Conservation (phyloP, 2,329 filamentous ascomycete species). For the Colletotrichum sp. region DNA sequence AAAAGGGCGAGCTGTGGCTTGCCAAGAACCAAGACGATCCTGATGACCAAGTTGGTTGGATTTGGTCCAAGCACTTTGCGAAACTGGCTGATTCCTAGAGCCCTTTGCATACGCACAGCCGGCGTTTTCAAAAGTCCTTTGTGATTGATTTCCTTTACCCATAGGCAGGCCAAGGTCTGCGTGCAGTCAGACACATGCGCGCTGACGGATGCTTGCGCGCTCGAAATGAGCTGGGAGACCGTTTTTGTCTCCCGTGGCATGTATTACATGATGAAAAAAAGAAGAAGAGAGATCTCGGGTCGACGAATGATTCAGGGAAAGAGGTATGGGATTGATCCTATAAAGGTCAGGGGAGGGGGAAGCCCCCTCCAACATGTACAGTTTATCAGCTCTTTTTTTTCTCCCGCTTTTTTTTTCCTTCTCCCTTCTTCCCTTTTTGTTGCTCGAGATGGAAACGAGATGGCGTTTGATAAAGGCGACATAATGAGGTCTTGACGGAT, state of each 20-base stretch:
- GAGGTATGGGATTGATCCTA: neutral
- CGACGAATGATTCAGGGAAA: neutral
- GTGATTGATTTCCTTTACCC: neutral
- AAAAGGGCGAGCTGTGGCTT: slow-evolving; percentile 97
- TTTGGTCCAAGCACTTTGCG: slow-evolving; percentile 98
- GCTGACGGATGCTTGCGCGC: neutral
- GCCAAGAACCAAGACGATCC: slow-evolving; percentile 96
- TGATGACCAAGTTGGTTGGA: slow-evolving; percentile 84
- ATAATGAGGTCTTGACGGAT: slow-evolving; percentile 15
- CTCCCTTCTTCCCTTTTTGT: neutral
- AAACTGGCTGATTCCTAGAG: slow-evolving; percentile 58
- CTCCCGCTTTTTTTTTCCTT: neutral
- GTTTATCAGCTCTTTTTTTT: neutral
- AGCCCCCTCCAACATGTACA: neutral
- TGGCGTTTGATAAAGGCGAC: slow-evolving; percentile 14
- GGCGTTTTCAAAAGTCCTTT: slow-evolving; percentile 5
- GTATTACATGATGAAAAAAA: neutral
- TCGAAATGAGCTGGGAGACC: neutral
- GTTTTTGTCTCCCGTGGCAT: neutral
- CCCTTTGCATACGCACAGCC: neutral
- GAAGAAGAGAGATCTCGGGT: neutral
- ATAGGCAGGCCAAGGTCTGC: neutral
- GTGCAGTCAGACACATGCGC: slow-evolving; percentile 14
- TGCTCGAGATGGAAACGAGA: slow-evolving; percentile 17
- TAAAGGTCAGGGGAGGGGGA: neutral